Evolutionary conservation across 495 filamentous ascomycete species (phyloP).

Genomic region (Bacidia gigantensis): DNA sequence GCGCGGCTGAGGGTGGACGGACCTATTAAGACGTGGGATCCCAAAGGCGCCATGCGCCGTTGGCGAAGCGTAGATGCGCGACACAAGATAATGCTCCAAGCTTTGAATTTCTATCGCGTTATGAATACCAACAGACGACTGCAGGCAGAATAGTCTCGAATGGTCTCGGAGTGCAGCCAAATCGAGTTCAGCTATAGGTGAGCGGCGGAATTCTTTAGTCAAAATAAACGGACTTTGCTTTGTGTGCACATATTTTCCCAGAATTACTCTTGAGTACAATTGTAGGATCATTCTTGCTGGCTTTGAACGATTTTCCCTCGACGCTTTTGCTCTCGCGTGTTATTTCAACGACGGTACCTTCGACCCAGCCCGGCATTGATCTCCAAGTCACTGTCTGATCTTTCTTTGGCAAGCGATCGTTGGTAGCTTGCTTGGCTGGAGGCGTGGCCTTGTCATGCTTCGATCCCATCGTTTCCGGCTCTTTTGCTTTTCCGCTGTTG

Average conservation of each 20-base stretch:
- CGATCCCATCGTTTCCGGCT: constrained; percentile 13
- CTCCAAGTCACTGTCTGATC: constrained; percentile 24
- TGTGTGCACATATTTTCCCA: constrained; percentile 24
- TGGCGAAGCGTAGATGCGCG: background rate
- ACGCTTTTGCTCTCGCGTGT: constrained; percentile 20
- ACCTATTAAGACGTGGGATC: background rate
- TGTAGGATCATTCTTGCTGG: constrained; percentile 22
- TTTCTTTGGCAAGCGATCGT: constrained; percentile 20
- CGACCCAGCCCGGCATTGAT: constrained; percentile 21
- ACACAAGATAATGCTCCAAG: background rate
- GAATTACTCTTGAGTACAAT: constrained; percentile 22
- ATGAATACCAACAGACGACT: background rate
- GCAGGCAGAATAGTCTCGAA: too few species aligned
- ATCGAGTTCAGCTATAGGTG: background rate
- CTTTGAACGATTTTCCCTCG: constrained; percentile 22
- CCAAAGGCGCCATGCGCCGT: background rate
- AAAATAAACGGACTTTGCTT: constrained; percentile 25
- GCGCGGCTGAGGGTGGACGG: background rate
- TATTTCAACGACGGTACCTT: constrained; percentile 24
- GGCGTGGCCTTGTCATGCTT: constrained; percentile 16
- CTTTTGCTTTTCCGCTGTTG: constrained; percentile 10
- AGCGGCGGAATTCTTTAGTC: constrained; percentile 12
- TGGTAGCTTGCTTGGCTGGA: constrained; percentile 20
- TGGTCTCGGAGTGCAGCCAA: background rate
- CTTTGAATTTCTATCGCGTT: background rate